phyloP scores from a whole-genome alignment of 768 basidiomycete species.

The Coprinellus micaceus region DNA sequence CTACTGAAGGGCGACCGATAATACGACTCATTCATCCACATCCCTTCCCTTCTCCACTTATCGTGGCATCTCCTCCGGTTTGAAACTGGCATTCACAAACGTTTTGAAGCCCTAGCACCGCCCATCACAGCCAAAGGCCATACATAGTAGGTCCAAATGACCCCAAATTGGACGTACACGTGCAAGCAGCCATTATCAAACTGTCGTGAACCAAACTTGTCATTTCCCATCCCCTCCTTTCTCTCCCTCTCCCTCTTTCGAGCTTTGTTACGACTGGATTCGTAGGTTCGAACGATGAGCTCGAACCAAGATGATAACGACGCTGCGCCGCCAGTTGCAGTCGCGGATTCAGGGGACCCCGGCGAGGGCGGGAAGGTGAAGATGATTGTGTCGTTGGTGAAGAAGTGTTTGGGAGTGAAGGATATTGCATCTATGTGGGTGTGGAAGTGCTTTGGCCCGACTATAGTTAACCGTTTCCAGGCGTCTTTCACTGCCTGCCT shows the following conservation, averaged over 20 bases:
- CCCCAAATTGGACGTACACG: background rate
- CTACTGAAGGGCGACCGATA: too few species aligned
- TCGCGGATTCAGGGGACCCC: constrained; percentile 64
- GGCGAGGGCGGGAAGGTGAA: constrained; percentile 91
- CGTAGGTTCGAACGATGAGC: background rate
- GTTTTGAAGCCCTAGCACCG: too few species aligned
- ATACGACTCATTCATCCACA: too few species aligned
- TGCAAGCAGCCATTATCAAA: background rate
- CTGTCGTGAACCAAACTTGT: background rate
- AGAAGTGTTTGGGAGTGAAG: constrained; percentile 89
- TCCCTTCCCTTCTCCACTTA: too few species aligned
- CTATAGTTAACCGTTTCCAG: constrained; percentile 34
- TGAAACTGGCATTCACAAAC: too few species aligned
- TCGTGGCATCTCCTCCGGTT: too few species aligned
- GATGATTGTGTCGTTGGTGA: constrained; percentile 89
- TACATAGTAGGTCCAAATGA: background rate
- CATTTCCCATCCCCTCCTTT: background rate
- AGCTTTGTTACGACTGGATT: background rate
- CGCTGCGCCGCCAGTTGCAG: constrained; percentile 55
- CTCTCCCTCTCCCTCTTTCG: background rate
- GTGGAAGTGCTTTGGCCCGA: constrained; percentile 24
- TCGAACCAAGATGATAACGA: constrained; percentile 38
- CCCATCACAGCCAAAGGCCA: too few species aligned
- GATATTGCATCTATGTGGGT: constrained; percentile 87
- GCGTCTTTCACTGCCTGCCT: constrained; percentile 90